Conservation (phyloP, 163 green algal species). For the Volvox carteri region DNA sequence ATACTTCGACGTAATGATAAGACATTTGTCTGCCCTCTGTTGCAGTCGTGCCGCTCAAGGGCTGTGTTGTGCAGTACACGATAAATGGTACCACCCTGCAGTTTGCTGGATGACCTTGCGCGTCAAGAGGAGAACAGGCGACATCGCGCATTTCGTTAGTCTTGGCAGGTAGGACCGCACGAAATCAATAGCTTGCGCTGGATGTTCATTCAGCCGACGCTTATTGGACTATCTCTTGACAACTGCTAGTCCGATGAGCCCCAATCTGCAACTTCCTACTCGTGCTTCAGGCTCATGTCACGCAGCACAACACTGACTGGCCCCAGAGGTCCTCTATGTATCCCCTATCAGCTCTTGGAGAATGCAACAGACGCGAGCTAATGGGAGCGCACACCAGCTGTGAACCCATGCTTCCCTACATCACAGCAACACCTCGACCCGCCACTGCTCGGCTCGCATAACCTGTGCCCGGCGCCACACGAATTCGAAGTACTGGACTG, state of each 20-base stretch:
- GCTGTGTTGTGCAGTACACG: neutral
- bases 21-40: too few species aligned
- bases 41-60: conserved; percentile 42
- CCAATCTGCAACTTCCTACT: too few species aligned
- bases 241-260: too few species aligned
- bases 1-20: too few species aligned
- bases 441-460: neutral
- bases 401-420: neutral
- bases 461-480: neutral
- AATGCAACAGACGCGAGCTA: neutral
- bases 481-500: conserved; percentile 6
- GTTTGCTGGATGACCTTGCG: conserved; percentile 20
- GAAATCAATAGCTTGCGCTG: too few species aligned
- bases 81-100: neutral
- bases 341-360: neutral
- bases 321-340: neutral
- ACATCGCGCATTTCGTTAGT: too few species aligned
- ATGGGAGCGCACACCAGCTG: neutral
- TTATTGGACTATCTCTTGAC: too few species aligned
- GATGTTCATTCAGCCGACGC: too few species aligned
- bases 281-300: too few species aligned
- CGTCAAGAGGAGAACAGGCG: too few species aligned
- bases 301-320: neutral
- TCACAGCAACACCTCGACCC: conserved; percentile 15
- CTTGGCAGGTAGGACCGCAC: too few species aligned